Evolutionary conservation across 106 monocot species (phyloP).

Genomic region (Ottelia alismoides): DNA sequence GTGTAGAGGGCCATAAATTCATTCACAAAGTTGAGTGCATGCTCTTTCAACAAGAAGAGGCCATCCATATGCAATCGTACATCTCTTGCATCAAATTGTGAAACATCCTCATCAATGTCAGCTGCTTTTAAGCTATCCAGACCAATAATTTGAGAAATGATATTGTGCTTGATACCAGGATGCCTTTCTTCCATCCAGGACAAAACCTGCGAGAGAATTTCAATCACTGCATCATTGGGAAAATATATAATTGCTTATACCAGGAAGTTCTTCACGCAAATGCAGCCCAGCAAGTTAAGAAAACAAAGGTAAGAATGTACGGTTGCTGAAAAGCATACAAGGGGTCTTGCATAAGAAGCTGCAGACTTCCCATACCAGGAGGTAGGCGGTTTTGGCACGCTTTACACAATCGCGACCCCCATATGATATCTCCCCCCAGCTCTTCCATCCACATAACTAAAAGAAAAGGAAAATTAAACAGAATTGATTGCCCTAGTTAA

Average conservation of each 20-base stretch:
- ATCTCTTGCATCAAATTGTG: slow-evolving; percentile 43
- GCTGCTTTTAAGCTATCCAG: slow-evolving; percentile 70
- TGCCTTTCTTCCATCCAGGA: slow-evolving; percentile 89
- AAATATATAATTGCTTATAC: no score
- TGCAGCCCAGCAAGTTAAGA: no score
- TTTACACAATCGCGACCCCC: slow-evolving; percentile 70
- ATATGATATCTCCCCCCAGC: slow-evolving; percentile 98
- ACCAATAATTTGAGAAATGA: slow-evolving; percentile 78
- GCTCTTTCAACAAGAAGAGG: slow-evolving; percentile 54
- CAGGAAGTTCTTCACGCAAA: no score
- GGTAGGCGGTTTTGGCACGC: slow-evolving; percentile 82
- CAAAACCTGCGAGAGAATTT: slow-evolving; percentile 38
- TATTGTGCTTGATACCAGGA: slow-evolving; percentile 50
- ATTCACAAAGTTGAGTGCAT: slow-evolving; percentile 49
- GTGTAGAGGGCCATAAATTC: slow-evolving; percentile 94
- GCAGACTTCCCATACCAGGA: slow-evolving; percentile 39
- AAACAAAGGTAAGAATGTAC: no score
- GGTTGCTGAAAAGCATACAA: no score
- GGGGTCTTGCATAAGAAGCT: no score
- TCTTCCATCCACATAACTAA: slow-evolving; percentile 89
- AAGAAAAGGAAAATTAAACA: no score
- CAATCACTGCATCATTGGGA: no score
- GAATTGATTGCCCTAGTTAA: no score
- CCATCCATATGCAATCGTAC: slow-evolving; percentile 94
- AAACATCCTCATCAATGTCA: background rate